A percentile compares a stretch with the other conserved stretches of the same genome.
phyloP scores from a whole-genome alignment of 2,329 filamentous ascomycete species.

The Capronia americana region DNA sequence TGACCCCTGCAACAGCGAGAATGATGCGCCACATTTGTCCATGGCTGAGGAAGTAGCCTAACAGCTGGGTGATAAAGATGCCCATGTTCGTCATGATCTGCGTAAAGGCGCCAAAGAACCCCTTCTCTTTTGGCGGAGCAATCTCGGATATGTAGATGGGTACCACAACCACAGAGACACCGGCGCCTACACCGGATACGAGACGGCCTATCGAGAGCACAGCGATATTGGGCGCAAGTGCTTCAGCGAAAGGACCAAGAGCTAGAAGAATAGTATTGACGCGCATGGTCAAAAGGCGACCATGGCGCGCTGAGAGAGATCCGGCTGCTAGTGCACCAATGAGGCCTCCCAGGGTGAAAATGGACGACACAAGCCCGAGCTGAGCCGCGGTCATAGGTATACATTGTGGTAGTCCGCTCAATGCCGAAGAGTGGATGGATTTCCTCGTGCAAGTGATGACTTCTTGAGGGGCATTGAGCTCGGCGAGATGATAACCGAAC shows the following conservation, averaged over 20 bases:
- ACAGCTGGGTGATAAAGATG: conserved; percentile 79
- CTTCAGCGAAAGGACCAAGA: conserved; percentile 76
- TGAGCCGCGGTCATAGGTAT: conserved; percentile 84
- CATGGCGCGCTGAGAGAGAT: conserved; percentile 75
- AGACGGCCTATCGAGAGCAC: conserved; percentile 76
- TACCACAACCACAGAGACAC: conserved; percentile 88
- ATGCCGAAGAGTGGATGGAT: conserved; percentile 67
- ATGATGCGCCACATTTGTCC: conserved; percentile 84
- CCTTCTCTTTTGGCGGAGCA: conserved; percentile 74
- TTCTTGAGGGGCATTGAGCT: conserved; percentile 93
- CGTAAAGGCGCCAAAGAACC: conserved; percentile 83
- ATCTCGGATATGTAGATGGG: conserved; percentile 95
- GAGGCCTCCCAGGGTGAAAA: conserved; percentile 89
- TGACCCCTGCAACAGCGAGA: conserved; percentile 71
- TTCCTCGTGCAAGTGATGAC: conserved; percentile 84
- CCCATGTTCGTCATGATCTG: conserved; percentile 94
- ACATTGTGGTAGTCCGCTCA: conserved; percentile 71
- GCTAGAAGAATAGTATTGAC: conserved; percentile 78
- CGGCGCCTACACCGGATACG: conserved; percentile 81
- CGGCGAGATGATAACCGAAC: conserved; percentile 92
- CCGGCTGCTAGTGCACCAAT: conserved; percentile 81
- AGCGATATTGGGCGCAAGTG: conserved; percentile 70
- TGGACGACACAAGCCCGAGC: conserved; percentile 88
- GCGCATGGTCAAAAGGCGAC: conserved; percentile 77
- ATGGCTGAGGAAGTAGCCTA: conserved; percentile 87